Percentiles rank a stretch among this genome's conserved stretches.
Conservation (phyloP, 2,329 filamentous ascomycete species). For the Seiridium unicorne region DNA sequence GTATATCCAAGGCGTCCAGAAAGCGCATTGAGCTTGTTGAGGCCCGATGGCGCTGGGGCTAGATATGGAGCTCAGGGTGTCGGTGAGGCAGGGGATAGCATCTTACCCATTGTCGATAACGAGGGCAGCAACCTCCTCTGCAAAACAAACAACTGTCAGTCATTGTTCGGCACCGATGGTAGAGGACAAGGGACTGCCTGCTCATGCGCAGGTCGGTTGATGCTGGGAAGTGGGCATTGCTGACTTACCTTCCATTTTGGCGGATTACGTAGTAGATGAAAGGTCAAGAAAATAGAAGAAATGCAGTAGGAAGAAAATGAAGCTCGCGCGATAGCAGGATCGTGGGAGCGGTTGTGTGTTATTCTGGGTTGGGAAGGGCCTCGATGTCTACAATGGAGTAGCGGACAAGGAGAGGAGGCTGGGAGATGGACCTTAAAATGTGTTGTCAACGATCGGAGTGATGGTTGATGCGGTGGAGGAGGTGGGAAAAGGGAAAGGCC, state of each 20-base stretch:
- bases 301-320: conserved; percentile 21
- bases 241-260: conserved; percentile 64
- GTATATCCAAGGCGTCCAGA: conserved; percentile 1
- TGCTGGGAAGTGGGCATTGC: conserved; percentile 14
- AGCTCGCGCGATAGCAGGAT: conserved; percentile 34
- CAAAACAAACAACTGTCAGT: conserved; percentile 45
- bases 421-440: conserved; percentile 30
- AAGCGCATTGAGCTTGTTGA: conserved; percentile 14
- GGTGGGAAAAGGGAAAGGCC: conserved; percentile 7
- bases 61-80: conserved; percentile 25
- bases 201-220: background rate
- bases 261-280: conserved; percentile 40
- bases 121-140: conserved; percentile 99
- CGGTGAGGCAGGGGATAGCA: conserved; percentile 35
- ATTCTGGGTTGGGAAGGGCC: conserved; percentile 9
- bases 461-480: conserved; percentile 10
- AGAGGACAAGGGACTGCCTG: background rate
- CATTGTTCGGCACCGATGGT: conserved; percentile 17
- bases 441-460: conserved; percentile 13
- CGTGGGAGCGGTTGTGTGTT: conserved; percentile 28
- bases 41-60: conserved; percentile 8
- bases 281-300: conserved; percentile 23
- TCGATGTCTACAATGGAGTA: conserved; percentile 32
- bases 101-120: conserved; percentile 99
- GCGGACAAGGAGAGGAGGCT: conserved; percentile 33